Base-by-base conservation (phyloP, 2,329 filamentous ascomycete genomes). In the Phyllachora maydis region DNA sequence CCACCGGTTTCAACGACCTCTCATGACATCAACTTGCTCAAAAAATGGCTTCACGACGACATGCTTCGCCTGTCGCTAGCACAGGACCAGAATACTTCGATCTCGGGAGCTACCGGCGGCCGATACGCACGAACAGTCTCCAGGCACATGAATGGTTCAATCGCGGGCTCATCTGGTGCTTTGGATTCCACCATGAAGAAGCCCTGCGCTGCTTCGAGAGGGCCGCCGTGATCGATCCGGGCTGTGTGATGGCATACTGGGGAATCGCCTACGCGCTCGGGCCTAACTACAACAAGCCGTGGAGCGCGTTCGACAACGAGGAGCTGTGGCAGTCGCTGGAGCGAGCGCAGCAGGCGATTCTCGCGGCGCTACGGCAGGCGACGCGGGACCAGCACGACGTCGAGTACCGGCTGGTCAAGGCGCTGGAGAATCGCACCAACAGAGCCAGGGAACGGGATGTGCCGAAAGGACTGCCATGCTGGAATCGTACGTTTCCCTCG, bases 201-300 rank as follows among this genome's bases (percentile, higher is more conserved):
- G 62, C 71, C 0, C 58, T 56, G 4, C 47, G 46, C 19, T 78
- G 72, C 44, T 78, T 77, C 35, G 49, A 67, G 34, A 47, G 50
- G 6, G 68, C 66, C n/a, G 56, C 65, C 16, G 40, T 42, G 1
- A 38, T 50, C 22, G 72, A 78, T 30, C 30, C 46, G 0, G 31
- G 41, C 3, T 74, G 64, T 27, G 56, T 59, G 15, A 65, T 77
- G 52, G 69, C 65, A 3, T 60, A 72, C 35, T 78, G 72, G 71
- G 72, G 72, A 0, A 45, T 75, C 4, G 68, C 76, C 0, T 82
- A 75, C 39, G 54, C 69, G 2, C 47, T 76, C 0, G 77, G 76
- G 0, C 76, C 77, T 4, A 82, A 85, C 37, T 70, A 69, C 42
- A 65, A 83, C 48, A 79, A 82, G 37, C 68, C 75, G 0, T 82